These are phyloP conservation scores for Rhodotorula sp. DNA, from an alignment of 1,284 basidiomycete genomes.

Conservation along the genomic window DNA sequence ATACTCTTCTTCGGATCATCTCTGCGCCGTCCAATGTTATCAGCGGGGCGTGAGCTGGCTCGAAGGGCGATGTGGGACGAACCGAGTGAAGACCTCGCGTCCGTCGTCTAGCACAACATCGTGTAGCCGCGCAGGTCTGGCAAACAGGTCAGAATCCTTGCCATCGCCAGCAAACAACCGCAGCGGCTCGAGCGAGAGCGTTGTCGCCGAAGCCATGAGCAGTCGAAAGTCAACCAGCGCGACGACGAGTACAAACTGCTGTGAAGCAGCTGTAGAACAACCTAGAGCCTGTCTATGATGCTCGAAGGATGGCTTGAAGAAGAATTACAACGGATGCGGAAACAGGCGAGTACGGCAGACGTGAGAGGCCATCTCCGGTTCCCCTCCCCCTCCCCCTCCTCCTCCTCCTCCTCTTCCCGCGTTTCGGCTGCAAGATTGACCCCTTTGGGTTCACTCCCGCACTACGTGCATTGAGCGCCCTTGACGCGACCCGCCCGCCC, in stretches of 20 bases:
- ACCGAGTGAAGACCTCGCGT: conserved; percentile 27
- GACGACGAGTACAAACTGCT: no score
- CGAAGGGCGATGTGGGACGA: neutral
- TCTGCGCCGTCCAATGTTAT: neutral
- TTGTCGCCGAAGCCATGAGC: neutral
- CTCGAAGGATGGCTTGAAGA: no score
- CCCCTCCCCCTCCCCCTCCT: no score
- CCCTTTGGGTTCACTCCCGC: neutral
- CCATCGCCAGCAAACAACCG: conserved; percentile 19
- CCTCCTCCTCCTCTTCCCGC: no score
- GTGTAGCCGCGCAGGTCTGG: conserved; percentile 13
- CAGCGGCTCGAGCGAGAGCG: conserved; percentile 33
- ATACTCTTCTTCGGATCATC: conserved; percentile 25
- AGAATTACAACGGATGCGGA: no score
- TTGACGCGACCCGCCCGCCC: neutral
- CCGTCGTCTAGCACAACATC: conserved; percentile 31
- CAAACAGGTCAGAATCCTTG: conserved; percentile 28
- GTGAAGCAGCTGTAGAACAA: no score
- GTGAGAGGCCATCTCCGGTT: no score
- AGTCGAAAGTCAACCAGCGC: neutral
- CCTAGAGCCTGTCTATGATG: no score
- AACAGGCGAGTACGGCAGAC: no score
- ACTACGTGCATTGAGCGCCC: neutral
- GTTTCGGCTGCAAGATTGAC: no score
- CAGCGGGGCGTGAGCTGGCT: neutral